Evolutionary conservation across 139 green algal genomes (phyloP), one percentile per base, ranked within the genome.

Genomic region (Yamagishiella unicocca): DNA sequence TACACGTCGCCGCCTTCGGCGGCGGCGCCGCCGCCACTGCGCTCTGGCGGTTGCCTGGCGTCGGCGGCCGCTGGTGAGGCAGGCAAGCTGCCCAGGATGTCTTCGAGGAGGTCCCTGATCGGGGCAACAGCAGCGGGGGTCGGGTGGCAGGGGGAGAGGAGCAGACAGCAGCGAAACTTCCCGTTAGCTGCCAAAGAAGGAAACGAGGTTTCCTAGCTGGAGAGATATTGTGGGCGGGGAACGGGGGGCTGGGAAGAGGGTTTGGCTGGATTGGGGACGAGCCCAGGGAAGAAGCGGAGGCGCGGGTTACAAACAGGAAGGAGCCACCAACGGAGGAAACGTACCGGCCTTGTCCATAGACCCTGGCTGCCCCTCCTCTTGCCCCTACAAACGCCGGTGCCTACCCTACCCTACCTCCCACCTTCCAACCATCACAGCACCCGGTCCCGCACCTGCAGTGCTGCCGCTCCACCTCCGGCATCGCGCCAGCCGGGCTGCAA

Each of bases 401-500:
- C n/a, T n/a, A n/a, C n/a, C n/a, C n/a, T n/a, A n/a, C n/a, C n/a
- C n/a, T n/a, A n/a, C n/a, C n/a, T n/a, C n/a, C n/a, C n/a, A n/a
- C n/a, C n/a, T 58, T 58, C 50, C 50, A 12, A 58, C n/a, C 14
- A 25, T 17, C 50, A 12, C 50, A 58, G 50, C 17, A 12, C 50
- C 50, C 50, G 50, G 50, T 58, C 50, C 50, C 50, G 50, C 50
- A 84, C 78, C 78, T 74, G 78, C 78, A 84, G 27, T 84, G 55
- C 55, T 67, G 78, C 25, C 61, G 78, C 37, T 84, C 76, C 50
- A 72, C 50, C 2, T 9, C 61, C 3, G 61, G 22, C 1, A n/a
- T 45, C 10, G 64, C 31, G 6, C 31, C 64, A 42, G 64, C 64
- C n/a, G 64, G 61, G 12, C 61, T 70, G 61, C 61, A 12, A 5